Base-by-base conservation (phyloP, 208 protist genomes). In the Acanthamoeba quina region DNA sequence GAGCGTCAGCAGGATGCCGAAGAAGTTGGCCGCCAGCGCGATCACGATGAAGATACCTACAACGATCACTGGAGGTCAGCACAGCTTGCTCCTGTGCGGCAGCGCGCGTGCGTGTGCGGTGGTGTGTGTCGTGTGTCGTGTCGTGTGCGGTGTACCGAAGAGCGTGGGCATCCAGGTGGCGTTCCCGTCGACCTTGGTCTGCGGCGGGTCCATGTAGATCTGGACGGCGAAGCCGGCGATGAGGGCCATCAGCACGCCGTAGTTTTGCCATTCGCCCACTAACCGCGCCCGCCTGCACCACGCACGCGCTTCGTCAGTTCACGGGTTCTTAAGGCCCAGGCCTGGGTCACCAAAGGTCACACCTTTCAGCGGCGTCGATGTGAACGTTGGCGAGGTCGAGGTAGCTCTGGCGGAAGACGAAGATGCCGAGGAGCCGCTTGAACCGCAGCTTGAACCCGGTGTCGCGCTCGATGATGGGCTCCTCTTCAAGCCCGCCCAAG, bases 181-280 rank as follows among this genome's bases (percentile, higher is more conserved):
- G 37, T 44, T 44, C 3, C 37, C 68, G 7, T 34, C 68, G 37
- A 76, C 68, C 68, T 76, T 76, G 68, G 68, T 76, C 29, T 76
- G 68, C 21, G 68, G 68, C 6, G 68, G 68, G 37, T 76, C 68
- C 68, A 64, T 64, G 6, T 64, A 64, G 58, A 64, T 64, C 58
- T 54, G 58, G 19, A 76, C 68, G n/a, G 68, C 68, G 29, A 76
- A 76, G 37, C 68, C 68, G 29, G 68, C 68, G 19, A 76, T 76
- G 68, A 76, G 68, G 29, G 68, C 19, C 68, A 76, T 76, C 68
- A 76, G 37, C n/a, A 76, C 68, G 68, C 68, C 68, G n/a, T 76
- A 76, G 68, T 76, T 76, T 31, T 76, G 68, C 68, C 68, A 76
- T 21, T 76, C 68, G n/a, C 68, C 68, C 37, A 76, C 68, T 3